Base-by-base conservation (phyloP, 768 basidiomycete species). In the Rhizopogon salebrosus region DNA sequence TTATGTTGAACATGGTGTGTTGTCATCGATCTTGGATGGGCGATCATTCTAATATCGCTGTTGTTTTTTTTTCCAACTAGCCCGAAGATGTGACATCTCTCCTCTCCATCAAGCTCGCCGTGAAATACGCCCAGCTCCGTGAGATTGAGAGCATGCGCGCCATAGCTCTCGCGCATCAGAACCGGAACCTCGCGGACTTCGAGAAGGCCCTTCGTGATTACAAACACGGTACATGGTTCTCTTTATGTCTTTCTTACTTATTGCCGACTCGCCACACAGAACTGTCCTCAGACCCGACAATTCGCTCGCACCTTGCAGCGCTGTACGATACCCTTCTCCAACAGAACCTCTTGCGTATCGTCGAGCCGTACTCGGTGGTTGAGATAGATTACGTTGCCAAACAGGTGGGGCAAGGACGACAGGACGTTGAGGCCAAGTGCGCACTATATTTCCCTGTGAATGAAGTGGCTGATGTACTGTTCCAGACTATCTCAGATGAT, bases 101-200 rank as follows among this genome's bases (percentile, higher is more conserved):
- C 4, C 72, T 95, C 8, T 80, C 85, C 4, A 83, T 92, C 64
- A 98, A 98, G 68, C 80, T 93, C 10, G 92, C 93, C 0, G 74
- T 83, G 24, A 91, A 92, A 64, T 95, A 95, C 62, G 88, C 90
- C 0, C 88, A 92, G 52, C 70, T 88, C 23, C 79, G 89, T 24
- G 95, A 98, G 51, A 88, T 98, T 14, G 92, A 98, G 64, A 92
- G 91, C 49, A 97, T 99, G 92, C 87, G 93, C 36, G 92, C 89
- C 7, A 85, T 97, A 50, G 97, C 95, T 2, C 82, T 84, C 11
- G 97, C 95, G n/a, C 90, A 98, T 63, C 88, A 93, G 70, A 86
- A 89, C 49, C 80, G 95, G 34, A 91, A 92, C 67, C 71, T 99
- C 27, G 85, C 85, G 0, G 86, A 92, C 62, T 98, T 98, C 55